Conservation (phyloP, 1,284 basidiomycete genomes). For the Ustilago esculenta region DNA sequence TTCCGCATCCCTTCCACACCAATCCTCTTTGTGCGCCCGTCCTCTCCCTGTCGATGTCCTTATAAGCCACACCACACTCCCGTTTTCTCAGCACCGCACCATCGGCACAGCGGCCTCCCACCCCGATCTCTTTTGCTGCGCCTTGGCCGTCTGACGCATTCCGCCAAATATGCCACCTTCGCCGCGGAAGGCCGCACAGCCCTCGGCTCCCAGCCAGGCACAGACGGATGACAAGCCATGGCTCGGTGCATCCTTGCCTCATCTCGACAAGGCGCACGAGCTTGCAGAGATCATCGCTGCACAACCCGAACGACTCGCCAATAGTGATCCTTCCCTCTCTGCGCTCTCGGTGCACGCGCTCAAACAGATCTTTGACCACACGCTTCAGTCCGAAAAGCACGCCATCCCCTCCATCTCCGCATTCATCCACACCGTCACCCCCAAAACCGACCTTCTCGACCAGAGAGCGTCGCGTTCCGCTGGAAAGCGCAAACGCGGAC, state of each 20-base stretch:
- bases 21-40: not conserved
- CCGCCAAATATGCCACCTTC: conserved; percentile 20
- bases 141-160: not conserved
- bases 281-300: conserved; percentile 43
- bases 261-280: conserved; percentile 28
- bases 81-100: not conserved
- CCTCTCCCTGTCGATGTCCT: not conserved
- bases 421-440: conserved; percentile 75
- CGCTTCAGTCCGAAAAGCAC: conserved; percentile 72
- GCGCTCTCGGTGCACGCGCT: conserved; percentile 29
- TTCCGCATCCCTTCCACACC: not conserved
- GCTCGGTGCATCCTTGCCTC: conserved; percentile 6
- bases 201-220: not conserved
- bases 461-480: conserved; percentile 34
- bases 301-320: conserved; percentile 40
- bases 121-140: not conserved
- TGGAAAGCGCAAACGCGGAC: conserved; percentile 51
- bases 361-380: conserved; percentile 46
- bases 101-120: no score
- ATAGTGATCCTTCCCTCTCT: conserved; percentile 19
- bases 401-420: conserved; percentile 76
- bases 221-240: not conserved
- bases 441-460: conserved; percentile 63
- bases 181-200: conserved; percentile 18
- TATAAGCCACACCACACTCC: conserved; percentile 2